These are phyloP conservation scores for Pichia sp. DNA, from an alignment of 1,139 yeast species.

Conservation along the genomic window DNA sequence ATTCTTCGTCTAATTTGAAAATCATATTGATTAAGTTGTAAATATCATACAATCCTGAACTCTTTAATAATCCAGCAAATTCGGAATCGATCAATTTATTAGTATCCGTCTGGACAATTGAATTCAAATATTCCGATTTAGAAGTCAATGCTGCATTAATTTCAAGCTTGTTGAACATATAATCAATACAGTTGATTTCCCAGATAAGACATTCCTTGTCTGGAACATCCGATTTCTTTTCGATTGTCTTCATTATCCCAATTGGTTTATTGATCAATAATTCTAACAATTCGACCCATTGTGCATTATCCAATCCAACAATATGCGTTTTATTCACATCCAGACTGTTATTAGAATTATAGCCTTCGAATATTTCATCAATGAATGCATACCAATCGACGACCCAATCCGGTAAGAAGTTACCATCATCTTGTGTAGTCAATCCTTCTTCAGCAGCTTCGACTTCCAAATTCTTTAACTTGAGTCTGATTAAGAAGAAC, in stretches of 20 bases:
- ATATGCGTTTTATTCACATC: constrained; percentile 31
- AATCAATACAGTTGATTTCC: constrained; percentile 58
- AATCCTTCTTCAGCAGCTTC: constrained; percentile 24
- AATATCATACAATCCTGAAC: constrained; percentile 53
- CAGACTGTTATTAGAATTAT: constrained; percentile 15
- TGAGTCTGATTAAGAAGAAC: constrained; percentile 39
- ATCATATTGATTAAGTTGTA: constrained; percentile 68
- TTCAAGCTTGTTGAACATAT: constrained; percentile 53
- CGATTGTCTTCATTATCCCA: constrained; percentile 36
- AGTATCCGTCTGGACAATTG: constrained; percentile 36
- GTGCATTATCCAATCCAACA: constrained; percentile 38
- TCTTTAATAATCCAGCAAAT: constrained; percentile 39
- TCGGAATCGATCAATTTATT: constrained; percentile 36
- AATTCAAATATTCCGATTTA: constrained; percentile 37
- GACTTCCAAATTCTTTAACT: constrained; percentile 40
- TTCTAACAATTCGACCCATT: constrained; percentile 36
- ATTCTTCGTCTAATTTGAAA: constrained; percentile 56
- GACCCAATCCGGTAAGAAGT: constrained; percentile 76
- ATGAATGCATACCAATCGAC: constrained; percentile 41
- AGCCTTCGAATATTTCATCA: constrained; percentile 47
- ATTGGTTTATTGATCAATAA: constrained; percentile 51
- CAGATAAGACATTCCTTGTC: constrained; percentile 40
- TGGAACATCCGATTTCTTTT: constrained; percentile 30
- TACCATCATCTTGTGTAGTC: constrained; percentile 38
- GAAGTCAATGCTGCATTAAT: constrained; percentile 39